Conservation (phyloP, 441 rosid species). For the Croton laevigatus region DNA sequence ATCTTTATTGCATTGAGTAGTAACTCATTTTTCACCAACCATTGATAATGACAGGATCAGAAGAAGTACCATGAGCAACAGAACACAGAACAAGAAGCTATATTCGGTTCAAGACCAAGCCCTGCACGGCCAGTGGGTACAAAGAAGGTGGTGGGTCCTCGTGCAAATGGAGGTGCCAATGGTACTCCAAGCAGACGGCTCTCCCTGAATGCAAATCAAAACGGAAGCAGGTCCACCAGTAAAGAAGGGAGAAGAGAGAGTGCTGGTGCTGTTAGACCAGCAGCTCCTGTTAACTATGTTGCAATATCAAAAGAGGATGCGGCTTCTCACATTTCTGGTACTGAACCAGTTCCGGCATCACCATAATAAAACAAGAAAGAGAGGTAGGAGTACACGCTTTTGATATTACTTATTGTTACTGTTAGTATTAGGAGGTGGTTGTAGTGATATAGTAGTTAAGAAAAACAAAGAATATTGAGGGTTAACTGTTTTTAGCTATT, state of each 20-base stretch:
- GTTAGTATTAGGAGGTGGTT: slow-evolving; percentile 31
- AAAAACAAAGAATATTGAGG: slow-evolving; percentile 28
- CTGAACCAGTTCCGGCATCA: slow-evolving; percentile 57
- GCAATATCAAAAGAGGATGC: slow-evolving; percentile 81
- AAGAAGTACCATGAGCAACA: slow-evolving; percentile 88
- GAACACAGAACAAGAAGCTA: slow-evolving; percentile 70
- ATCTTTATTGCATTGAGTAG: neutral
- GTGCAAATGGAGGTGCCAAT: slow-evolving; percentile 65
- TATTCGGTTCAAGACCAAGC: slow-evolving; percentile 72
- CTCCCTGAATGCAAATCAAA: slow-evolving; percentile 72
- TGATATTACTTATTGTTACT: slow-evolving; percentile 22
- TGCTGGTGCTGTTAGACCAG: slow-evolving; percentile 39
- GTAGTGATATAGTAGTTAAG: slow-evolving; percentile 32
- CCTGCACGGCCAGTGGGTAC: slow-evolving; percentile 72
- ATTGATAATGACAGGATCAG: slow-evolving; percentile 53
- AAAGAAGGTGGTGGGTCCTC: slow-evolving; percentile 65
- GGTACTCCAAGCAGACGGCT: slow-evolving; percentile 82
- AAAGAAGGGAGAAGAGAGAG: slow-evolving; percentile 82
- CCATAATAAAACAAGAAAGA: slow-evolving; percentile 43
- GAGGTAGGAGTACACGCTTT: slow-evolving; percentile 27
- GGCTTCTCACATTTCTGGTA: slow-evolving; percentile 67
- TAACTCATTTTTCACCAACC: neutral
- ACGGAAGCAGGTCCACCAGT: slow-evolving; percentile 58
- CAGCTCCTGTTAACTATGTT: slow-evolving; percentile 70
- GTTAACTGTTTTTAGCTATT: slow-evolving; percentile 30